A percentile compares a stretch with the other conserved stretches of the same genome.
phyloP scores from a whole-genome alignment of 164 flowering plant genomes.

The Stephania yunnanensis region DNA sequence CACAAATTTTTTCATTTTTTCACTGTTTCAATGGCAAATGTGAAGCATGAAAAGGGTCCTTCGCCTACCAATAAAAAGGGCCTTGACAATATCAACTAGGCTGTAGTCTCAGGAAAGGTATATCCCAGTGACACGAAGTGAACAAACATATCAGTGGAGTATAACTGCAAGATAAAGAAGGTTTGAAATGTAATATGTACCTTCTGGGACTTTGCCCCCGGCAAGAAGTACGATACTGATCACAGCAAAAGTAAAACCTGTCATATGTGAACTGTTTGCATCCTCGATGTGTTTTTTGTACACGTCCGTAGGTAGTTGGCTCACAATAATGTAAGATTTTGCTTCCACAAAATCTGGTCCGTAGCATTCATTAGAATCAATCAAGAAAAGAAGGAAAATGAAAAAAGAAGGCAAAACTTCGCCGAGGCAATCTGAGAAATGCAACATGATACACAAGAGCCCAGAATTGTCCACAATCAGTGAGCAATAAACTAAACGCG shows the following conservation, averaged over 20 bases:
- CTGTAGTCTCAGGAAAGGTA: too few relatives aligned
- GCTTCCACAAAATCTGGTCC: slow-evolving; percentile 49
- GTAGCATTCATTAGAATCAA: background rate
- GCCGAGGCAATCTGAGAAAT: background rate
- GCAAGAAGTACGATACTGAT: slow-evolving; percentile 67
- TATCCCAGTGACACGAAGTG: background rate
- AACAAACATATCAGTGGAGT: background rate
- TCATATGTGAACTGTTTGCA: slow-evolving; percentile 40
- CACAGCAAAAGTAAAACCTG: slow-evolving; percentile 71
- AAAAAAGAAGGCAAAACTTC: background rate
- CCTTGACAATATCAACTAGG: background rate
- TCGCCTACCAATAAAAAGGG: background rate
- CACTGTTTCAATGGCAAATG: background rate
- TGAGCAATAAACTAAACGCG: background rate
- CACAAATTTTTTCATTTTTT: background rate
- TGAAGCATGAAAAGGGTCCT: background rate
- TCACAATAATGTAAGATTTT: slow-evolving; percentile 65
- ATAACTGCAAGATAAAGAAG: background rate
- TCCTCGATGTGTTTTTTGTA: slow-evolving; percentile 70
- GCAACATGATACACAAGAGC: background rate
- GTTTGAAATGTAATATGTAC: slow-evolving; percentile 28
- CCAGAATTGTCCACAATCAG: background rate
- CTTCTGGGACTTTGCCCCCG: slow-evolving; percentile 85
- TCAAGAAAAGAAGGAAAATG: background rate
- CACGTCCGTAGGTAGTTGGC: slow-evolving; percentile 63